Evolutionary conservation across 495 filamentous ascomycete genomes (phyloP).

Genomic region (Aspergillus avenaceus): DNA sequence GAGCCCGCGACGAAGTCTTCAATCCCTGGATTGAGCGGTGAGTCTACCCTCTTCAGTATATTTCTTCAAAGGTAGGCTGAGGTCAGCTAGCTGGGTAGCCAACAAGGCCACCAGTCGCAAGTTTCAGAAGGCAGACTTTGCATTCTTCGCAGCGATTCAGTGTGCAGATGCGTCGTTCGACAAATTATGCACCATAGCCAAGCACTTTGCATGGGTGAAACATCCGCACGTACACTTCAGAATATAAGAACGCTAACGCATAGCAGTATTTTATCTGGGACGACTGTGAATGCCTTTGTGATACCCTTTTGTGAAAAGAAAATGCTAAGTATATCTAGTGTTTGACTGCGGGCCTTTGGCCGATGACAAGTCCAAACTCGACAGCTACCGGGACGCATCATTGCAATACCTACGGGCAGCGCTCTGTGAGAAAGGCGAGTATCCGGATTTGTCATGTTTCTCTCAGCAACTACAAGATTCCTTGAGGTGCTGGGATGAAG

Average conservation of each 20-base stretch:
- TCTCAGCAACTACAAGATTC: conserved; percentile 1
- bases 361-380: neutral
- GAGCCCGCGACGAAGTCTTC: conserved; percentile 7
- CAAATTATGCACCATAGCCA: conserved; percentile 3
- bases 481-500: conserved; percentile 5
- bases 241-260: neutral
- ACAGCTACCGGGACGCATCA: neutral
- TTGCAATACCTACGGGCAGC: conserved; percentile 8
- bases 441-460: conserved; percentile 1
- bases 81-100: conserved; percentile 1
- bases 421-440: neutral
- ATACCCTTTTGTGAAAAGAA: neutral
- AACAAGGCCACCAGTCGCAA: neutral
- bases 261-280: conserved; percentile 7
- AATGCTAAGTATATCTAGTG: neutral
- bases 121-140: conserved; percentile 8
- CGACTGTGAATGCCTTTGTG: conserved; percentile 1
- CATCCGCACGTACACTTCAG: neutral
- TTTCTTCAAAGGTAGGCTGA: neutral
- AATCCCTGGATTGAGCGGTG: conserved; percentile 8
- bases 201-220: conserved; percentile 9
- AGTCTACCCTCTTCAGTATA: neutral
- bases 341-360: conserved; percentile 6
- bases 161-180: conserved; percentile 9
- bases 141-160: conserved; percentile 5